Conservation (phyloP, 2,329 filamentous ascomycete species). For the Metarhizium anisopliae region DNA sequence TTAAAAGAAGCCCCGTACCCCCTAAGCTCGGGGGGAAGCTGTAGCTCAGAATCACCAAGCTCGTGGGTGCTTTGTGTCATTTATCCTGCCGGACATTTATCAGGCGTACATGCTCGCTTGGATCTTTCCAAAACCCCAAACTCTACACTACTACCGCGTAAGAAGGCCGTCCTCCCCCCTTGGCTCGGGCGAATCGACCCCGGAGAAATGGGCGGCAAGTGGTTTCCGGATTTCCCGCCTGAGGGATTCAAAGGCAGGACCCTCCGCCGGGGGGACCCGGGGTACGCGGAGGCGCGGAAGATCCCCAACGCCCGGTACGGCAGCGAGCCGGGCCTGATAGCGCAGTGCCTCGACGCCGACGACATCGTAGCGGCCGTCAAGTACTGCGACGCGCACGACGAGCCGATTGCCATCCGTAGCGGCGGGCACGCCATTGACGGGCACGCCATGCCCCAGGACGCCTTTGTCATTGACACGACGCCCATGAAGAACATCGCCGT, state of each 20-base stretch:
- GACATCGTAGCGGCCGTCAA: background rate
- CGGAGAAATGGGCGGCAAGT: background rate
- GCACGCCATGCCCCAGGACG: background rate
- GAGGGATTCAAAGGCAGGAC: background rate
- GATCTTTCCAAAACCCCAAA: too few relatives aligned
- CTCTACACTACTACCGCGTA: too few relatives aligned
- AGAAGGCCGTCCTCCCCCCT: too few relatives aligned
- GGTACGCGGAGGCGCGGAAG: background rate
- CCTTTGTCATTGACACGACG: slow-evolving; percentile 1
- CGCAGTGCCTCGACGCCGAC: background rate
- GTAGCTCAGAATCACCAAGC: too few relatives aligned
- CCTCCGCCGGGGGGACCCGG: background rate
- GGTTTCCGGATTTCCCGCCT: background rate
- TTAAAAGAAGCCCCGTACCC: too few relatives aligned
- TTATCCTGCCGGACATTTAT: too few relatives aligned
- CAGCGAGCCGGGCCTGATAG: background rate
- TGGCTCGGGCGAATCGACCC: too few relatives aligned
- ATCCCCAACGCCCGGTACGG: background rate
- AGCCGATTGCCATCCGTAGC: slow-evolving; percentile 1
- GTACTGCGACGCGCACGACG: background rate
- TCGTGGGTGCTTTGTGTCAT: too few relatives aligned
- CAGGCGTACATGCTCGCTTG: too few relatives aligned
- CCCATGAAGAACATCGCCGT: background rate
- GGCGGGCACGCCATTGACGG: slow-evolving; percentile 3
- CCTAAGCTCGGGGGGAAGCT: too few relatives aligned